Conservation (phyloP, 768 basidiomycete genomes). For the Mycena rebaudengoi region DNA sequence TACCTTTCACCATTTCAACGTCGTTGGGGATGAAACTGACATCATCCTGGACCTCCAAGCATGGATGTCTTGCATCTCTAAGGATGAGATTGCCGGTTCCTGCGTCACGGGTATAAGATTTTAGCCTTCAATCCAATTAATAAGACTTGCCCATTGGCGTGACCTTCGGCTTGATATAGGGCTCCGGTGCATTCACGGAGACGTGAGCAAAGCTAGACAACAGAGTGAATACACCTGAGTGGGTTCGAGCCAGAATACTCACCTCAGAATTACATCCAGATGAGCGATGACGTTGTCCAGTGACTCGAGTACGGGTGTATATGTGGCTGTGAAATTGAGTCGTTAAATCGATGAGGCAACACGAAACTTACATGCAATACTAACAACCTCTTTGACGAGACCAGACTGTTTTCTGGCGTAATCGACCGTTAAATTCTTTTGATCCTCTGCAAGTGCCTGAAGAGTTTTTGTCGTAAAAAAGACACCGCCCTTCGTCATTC, state of each 20-base stretch:
- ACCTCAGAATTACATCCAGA: constrained; percentile 93
- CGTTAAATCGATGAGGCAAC: background rate
- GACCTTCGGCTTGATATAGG: constrained; percentile 89
- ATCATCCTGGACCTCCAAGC: constrained; percentile 95
- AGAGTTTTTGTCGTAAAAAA: constrained; percentile 87
- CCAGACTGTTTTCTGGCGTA: constrained; percentile 82
- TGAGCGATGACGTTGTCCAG: constrained; percentile 88
- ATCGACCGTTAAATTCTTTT: constrained; percentile 67
- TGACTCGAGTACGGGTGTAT: constrained; percentile 86
- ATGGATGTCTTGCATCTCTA: constrained; percentile 92
- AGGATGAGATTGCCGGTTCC: constrained; percentile 85
- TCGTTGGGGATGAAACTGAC: constrained; percentile 96
- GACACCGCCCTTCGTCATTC: constrained; percentile 85
- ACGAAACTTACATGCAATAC: constrained; percentile 78
- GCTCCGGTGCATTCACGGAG: constrained; percentile 83
- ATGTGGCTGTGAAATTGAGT: constrained; percentile 71
- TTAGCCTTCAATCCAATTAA: background rate
- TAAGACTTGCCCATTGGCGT: constrained; percentile 70
- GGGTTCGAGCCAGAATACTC: constrained; percentile 9
- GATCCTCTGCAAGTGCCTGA: constrained; percentile 76
- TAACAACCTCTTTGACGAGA: constrained; percentile 92
- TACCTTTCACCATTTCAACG: constrained; percentile 91
- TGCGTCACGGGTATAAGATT: constrained; percentile 33
- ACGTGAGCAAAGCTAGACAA: constrained; percentile 86
- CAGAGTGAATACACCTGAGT: background rate